Percentiles rank a stretch among this genome's conserved stretches.
Conservation (phyloP, 106 monocot species). For the Allium sativum region DNA sequence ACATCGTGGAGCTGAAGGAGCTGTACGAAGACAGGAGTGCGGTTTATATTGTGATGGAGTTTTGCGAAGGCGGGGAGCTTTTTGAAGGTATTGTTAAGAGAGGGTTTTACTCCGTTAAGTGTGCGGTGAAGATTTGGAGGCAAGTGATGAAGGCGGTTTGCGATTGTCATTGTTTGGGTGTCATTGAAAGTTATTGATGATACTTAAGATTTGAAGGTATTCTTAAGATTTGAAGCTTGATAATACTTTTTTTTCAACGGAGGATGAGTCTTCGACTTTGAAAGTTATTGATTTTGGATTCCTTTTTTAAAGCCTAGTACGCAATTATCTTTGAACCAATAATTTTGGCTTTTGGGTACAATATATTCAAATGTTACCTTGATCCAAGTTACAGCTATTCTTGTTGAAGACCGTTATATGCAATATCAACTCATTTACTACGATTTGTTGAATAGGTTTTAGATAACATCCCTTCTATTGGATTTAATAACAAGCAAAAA, state of each 20-base stretch:
- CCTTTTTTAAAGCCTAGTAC: constrained; percentile 43
- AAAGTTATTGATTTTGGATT: constrained; percentile 57
- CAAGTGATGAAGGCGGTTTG: constrained; percentile 40
- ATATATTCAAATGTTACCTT: too few species aligned
- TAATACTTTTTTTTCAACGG: constrained; percentile 43
- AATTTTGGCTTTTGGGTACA: too few species aligned
- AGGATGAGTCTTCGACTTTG: constrained; percentile 33
- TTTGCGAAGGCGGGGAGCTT: constrained; percentile 59
- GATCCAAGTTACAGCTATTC: too few species aligned
- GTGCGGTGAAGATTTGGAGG: constrained; percentile 31
- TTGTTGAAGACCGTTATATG: too few species aligned
- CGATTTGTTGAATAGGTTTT: too few species aligned
- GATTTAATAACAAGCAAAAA: too few species aligned
- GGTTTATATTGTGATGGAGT: constrained; percentile 51
- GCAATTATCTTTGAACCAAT: too few species aligned
- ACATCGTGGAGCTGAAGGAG: constrained; percentile 22
- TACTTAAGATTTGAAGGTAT: too few species aligned
- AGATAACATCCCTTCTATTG: too few species aligned
- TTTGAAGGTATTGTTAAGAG: constrained; percentile 43
- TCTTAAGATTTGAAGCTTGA: constrained; percentile 57
- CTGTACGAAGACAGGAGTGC: constrained; percentile 20
- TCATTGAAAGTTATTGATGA: too few species aligned
- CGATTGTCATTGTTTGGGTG: constrained; percentile 44
- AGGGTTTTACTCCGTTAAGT: constrained; percentile 45
- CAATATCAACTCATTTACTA: too few species aligned